These are phyloP conservation scores for Nephelium lappaceum DNA, from an alignment of 345 rosid genomes.

Conservation along the genomic window DNA sequence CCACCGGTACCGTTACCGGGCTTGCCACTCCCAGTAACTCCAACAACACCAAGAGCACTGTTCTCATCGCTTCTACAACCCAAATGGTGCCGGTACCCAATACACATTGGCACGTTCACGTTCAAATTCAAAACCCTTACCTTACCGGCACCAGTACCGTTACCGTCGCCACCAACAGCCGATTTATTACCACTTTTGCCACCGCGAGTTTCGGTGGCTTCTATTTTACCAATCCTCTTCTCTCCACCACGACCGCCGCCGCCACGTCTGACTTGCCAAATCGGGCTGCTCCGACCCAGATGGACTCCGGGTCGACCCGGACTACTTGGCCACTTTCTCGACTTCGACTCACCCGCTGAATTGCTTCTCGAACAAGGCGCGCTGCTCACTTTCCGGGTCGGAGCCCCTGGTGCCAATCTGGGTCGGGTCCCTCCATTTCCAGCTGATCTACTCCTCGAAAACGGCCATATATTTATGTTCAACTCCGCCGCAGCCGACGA, in stretches of 20 bases:
- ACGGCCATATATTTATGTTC: slow-evolving; percentile 83
- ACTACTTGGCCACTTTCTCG: slow-evolving; percentile 66
- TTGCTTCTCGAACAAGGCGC: slow-evolving; percentile 87
- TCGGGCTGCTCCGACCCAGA: slow-evolving; percentile 71
- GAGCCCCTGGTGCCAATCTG: slow-evolving; percentile 42
- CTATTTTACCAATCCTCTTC: slow-evolving; percentile 27
- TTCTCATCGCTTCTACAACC: slow-evolving; percentile 61
- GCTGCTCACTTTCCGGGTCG: slow-evolving; percentile 67
- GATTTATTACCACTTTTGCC: slow-evolving; percentile 25
- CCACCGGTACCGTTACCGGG: background rate
- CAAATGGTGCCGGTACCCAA: slow-evolving; percentile 66
- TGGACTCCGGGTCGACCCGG: slow-evolving; percentile 71
- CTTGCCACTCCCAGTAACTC: background rate
- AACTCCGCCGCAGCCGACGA: slow-evolving; percentile 58
- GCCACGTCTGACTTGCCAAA: slow-evolving; percentile 70
- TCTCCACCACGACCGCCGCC: slow-evolving; percentile 19
- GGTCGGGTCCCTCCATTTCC: slow-evolving; percentile 62
- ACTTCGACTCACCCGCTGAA: slow-evolving; percentile 62
- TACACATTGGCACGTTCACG: slow-evolving; percentile 64
- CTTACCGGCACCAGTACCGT: slow-evolving; percentile 7
- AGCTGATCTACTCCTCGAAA: slow-evolving; percentile 83
- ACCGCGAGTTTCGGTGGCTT: slow-evolving; percentile 26
- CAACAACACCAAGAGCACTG: slow-evolving; percentile 11
- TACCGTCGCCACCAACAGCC: background rate
- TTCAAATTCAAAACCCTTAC: slow-evolving; percentile 51